Evolutionary conservation across 2,329 filamentous ascomycete species (phyloP), one percentile per base, ranked within the genome.

Genomic region (Penicillium sp.): DNA sequence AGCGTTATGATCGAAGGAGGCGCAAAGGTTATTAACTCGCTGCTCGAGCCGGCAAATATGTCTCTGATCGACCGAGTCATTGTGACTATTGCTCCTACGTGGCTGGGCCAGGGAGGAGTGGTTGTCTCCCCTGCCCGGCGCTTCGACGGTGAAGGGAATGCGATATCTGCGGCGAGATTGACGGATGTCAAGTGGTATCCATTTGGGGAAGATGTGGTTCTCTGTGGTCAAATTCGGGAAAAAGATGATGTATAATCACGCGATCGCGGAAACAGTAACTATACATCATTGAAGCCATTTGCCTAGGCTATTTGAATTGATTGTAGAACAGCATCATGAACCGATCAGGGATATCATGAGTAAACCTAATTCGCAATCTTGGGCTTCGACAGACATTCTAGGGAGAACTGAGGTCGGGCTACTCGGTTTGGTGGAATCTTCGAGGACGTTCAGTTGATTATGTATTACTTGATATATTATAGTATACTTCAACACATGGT

Each of bases 1-100:
- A 95, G 88, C 63, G 74, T 96, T 42, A 96, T 96, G 91, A 77
- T 96, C 32, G 91, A 96, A 63, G 90, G 91, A 0, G 91, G 90
- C 3, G 89, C 79, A 0, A 72, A 75, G 11, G 80, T 96, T 24
- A 94, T 96, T 64, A 93, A 93, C 60, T 80, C 84, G 2, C 69
- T 96, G 4, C 74, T 96, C 6, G 71, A 76, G 22, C 73, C 77
- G 1, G 64, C 65, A 1, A 78, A 79, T 52, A 74, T 80, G 26
- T 50, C 59, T 3, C 66, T 89, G 4, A 72, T 94, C 22, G 77
- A 87, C 61, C 83, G 84, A 3, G 84, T 95, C 36, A 86, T 96
- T 60, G 75, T 96, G 39, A 96, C 91, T 0, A 84, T 96, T 61
- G 89, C 90, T 2, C 90, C 90, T 4, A 88, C 82, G 0, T 96